Evolutionary conservation across 2,329 filamentous ascomycete genomes (phyloP), one percentile per base, ranked within the genome.

Genomic region (Colletotrichum tropicicola): DNA sequence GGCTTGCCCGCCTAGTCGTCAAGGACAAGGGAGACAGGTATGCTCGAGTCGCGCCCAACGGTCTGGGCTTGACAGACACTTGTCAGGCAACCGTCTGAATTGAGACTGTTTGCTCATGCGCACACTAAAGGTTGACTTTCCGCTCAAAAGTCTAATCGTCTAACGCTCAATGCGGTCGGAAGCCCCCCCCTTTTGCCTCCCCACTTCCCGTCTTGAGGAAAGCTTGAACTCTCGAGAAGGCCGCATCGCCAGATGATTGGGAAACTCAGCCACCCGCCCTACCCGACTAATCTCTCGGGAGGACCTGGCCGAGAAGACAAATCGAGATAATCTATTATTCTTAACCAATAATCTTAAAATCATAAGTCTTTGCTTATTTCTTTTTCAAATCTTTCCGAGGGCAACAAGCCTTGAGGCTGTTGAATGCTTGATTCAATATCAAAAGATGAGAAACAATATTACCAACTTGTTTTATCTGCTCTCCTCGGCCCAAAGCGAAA

Each of bases 51-150:
- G 59, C 23, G 45, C 5, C 39, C 6, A 3, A 28, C 28, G 13
- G 13, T 25, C 39, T 25, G 30, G 35, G 25, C 21, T 27, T 35
- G 52, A 28, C 25, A 57, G 39, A 41, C n/a, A 45, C 39, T 63
- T 63, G 55, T 59, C 60, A 63, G 17, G 44, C 23, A 23, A n/a
- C 43, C 60, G 37, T 52, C 47, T 45, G 60, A 48, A 54, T 48
- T 13, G 28, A 41, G 32, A 23, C 10, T 25, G 19, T 43, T 28
- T 48, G 17, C 37, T 45, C 37, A 58, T 58, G 53, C 54, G 25
- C 60, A 35, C 27, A 48, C 25, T 15, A 13, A 37, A 17, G 32
- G 4, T 37, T 43, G 39, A 27, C 19, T 45, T 55, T 58, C 15
- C 13, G 15, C 8, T n/a, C n/a, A 19, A 49, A 62, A 43, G 3